These are phyloP conservation scores for Fraxinus platypoda DNA, from an alignment of 305 asterid genomes.

Conservation along the genomic window DNA sequence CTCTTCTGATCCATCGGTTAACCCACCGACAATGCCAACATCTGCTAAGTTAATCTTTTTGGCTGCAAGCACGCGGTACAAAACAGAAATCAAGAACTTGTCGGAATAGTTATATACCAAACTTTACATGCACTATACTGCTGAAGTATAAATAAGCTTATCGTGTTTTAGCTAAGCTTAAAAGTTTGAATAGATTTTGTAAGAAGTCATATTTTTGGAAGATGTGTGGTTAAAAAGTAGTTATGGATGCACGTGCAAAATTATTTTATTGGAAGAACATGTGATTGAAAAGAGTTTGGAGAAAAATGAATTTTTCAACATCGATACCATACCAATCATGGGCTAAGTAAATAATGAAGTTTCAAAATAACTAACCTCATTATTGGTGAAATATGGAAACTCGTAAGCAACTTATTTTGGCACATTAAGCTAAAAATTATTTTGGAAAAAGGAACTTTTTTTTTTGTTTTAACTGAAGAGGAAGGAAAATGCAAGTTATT, in stretches of 20 bases:
- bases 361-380: neutral
- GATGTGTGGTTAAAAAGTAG: neutral
- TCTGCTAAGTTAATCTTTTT: slow-evolving; percentile 81
- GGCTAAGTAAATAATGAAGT: neutral
- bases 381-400: neutral
- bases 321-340: neutral
- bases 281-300: neutral
- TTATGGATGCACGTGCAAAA: neutral
- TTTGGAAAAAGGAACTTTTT: neutral
- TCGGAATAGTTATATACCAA: neutral
- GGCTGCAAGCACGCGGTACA: slow-evolving; percentile 48
- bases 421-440: neutral
- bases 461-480: neutral
- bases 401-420: neutral
- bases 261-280: neutral
- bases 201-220: neutral
- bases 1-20: slow-evolving; percentile 57
- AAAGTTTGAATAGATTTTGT: neutral
- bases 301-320: neutral
- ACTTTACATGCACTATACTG: neutral
- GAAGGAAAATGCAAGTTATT: neutral
- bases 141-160: neutral
- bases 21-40: slow-evolving; percentile 75
- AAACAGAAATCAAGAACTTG: neutral
- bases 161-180: neutral